Evolutionary conservation across 139 green algal genomes (phyloP).

Genomic region (Micromonas commoda): DNA sequence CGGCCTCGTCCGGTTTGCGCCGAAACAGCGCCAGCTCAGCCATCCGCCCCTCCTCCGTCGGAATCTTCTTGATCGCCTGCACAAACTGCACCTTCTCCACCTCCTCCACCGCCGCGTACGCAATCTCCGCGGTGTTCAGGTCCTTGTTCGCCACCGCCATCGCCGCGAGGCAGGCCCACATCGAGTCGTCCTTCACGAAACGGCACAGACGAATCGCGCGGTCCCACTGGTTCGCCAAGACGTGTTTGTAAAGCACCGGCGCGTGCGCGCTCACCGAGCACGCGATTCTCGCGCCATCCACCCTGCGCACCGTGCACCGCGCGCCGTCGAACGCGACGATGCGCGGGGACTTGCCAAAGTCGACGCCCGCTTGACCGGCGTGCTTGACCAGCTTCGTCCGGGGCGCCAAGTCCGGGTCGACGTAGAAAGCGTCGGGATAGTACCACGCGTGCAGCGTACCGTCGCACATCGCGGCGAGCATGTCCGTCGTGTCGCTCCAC

Average conservation of each 20-base stretch:
- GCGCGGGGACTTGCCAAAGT: constrained; percentile 47
- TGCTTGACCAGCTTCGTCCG: constrained; percentile 45
- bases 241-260: constrained; percentile 55
- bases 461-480: constrained; percentile 62
- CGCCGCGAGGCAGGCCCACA: constrained; percentile 68
- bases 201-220: constrained; percentile 63
- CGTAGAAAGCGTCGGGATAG: constrained; percentile 57
- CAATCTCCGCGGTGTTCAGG: constrained; percentile 60
- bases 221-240: constrained; percentile 52
- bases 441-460: constrained; percentile 62
- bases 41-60: constrained; percentile 54
- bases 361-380: constrained; percentile 37
- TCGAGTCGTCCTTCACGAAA: constrained; percentile 58
- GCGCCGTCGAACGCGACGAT: constrained; percentile 42
- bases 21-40: constrained; percentile 66
- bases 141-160: constrained; percentile 57
- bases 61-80: constrained; percentile 49
- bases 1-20: constrained; percentile 50
- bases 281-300: constrained; percentile 52
- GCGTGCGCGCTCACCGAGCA: constrained; percentile 45
- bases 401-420: constrained; percentile 58
- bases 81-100: constrained; percentile 52
- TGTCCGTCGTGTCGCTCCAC: constrained; percentile 60
- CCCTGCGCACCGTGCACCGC: constrained; percentile 41
- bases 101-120: constrained; percentile 54